Base-by-base conservation (phyloP, 495 filamentous ascomycete species). In the Sabuloglossum arenarium region DNA sequence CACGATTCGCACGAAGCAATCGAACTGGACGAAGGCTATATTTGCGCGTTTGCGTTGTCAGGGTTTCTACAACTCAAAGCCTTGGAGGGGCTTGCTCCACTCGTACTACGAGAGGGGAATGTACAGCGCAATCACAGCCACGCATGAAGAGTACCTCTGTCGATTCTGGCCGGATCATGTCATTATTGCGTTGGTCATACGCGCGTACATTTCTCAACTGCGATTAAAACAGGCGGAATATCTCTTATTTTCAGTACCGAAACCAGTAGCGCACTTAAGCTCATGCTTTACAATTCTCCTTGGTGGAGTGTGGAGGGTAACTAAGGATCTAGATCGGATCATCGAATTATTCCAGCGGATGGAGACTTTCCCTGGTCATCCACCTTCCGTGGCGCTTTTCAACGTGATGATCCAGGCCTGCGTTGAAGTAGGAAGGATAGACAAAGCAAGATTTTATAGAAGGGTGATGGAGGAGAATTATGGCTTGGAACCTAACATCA, bases 351-450 rank as follows among this genome's bases (percentile, higher is more conserved):
- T 56, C 39, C 19, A 28, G 14, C 16, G 45, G 43, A 45, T 56
- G 39, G 23, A 29, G 3, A 28, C 55, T 23, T 56, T 49, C 34
- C 12, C 0, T 10, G 23, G 21, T 21, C 54, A 42, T 25, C 37
- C 3, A 39, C 55, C 55, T 24, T 53, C 45, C 11, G 23, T 9
- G 23, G 55, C 37, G 10, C 55, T 56, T 24, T 56, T 46, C 55
- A 50, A 56, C 25, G 19, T n/a, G 2, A 25, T 56, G 34, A 50
- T 50, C 39, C 32, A 49, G 19, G 34, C 55, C 12, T 56, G 55
- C 39, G 12, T 53, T n/a, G 39, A 56, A 10, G 43, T 12, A 9
- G 31, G 28, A 4, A 25, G 42, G 1, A 28, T 11, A 16, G 55
- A 56, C 19, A 12, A 11, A 5, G 55, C 43, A 4, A 16, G 29